phyloP scores from a whole-genome alignment of 2,329 filamentous ascomycete genomes.

The Nemania sp. region DNA sequence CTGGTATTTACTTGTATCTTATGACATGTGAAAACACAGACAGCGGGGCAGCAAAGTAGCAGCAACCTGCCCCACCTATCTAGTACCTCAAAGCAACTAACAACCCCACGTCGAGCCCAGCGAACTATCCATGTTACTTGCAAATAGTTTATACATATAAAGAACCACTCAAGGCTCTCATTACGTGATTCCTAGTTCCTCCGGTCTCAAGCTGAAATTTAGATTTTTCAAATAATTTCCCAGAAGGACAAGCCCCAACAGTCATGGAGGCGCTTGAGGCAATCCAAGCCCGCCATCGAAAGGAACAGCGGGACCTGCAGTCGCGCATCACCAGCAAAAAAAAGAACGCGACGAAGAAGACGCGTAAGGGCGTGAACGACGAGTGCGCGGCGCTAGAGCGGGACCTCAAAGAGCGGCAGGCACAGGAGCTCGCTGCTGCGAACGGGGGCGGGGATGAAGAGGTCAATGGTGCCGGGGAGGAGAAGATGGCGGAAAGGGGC shows the following conservation, averaged over 20 bases:
- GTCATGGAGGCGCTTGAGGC: constrained; percentile 74
- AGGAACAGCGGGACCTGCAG: constrained; percentile 89
- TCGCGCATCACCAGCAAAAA: constrained; percentile 92
- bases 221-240: too few relatives aligned
- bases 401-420: constrained; percentile 74
- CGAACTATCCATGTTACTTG: too few relatives aligned
- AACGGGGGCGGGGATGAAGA: constrained; percentile 45
- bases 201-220: too few relatives aligned
- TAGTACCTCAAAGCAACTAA: background rate
- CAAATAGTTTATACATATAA: too few relatives aligned
- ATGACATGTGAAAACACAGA: background rate
- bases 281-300: constrained; percentile 82
- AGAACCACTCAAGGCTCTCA: background rate
- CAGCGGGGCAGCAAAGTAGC: background rate
- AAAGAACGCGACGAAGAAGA: constrained; percentile 94
- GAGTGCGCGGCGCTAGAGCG: constrained; percentile 80
- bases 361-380: constrained; percentile 77
- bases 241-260: background rate
- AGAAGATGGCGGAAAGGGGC: background rate
- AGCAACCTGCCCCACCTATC: background rate
- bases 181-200: too few relatives aligned
- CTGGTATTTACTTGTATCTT: background rate
- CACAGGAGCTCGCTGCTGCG: constrained; percentile 65
- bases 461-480: constrained; percentile 6
- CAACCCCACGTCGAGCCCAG: constrained; percentile 11